Evolutionary conservation across 108 stramenopile genomes (phyloP).

Genomic region (Nitzschia inconspicua): DNA sequence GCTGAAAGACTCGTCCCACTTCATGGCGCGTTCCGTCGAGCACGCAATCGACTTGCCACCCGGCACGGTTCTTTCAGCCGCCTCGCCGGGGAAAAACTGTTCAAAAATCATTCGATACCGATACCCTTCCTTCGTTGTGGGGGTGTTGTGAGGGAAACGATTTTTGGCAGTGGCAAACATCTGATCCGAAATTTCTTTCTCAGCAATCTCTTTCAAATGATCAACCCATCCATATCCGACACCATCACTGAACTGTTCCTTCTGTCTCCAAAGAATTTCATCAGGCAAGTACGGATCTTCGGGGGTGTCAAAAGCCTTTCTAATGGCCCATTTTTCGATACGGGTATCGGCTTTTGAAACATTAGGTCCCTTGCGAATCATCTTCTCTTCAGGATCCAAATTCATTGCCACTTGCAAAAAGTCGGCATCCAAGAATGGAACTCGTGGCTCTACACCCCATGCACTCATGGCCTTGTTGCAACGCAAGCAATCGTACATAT

Average conservation of each 20-base stretch:
- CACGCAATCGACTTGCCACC: constrained; percentile 98
- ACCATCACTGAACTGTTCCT: constrained; percentile 99
- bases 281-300: constrained; percentile 97
- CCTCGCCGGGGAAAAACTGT: constrained; percentile 93
- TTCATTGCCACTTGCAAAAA: constrained; percentile 96
- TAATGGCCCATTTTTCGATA: constrained; percentile 96
- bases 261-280: constrained; percentile 98
- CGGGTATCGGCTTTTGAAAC: constrained; percentile 71
- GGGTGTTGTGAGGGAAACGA: constrained; percentile 97
- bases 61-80: constrained; percentile 94
- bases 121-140: constrained; percentile 98
- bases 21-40: constrained; percentile 96
- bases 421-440: constrained; percentile 97
- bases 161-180: constrained; percentile 89
- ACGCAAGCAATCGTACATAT: constrained; percentile 97
- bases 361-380: constrained; percentile 82
- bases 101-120: constrained; percentile 97
- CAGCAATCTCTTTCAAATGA: constrained; percentile 87
- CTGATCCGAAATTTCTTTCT: constrained; percentile 89
- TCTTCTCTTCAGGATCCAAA: constrained; percentile 92
- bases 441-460: constrained; percentile 97
- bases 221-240: constrained; percentile 99
- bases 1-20: constrained; percentile 89
- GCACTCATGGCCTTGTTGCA: constrained; percentile 99
- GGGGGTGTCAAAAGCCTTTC: constrained; percentile 98